Conservation (phyloP, 2,329 filamentous ascomycete species). For the Hypoxylon sp. region DNA sequence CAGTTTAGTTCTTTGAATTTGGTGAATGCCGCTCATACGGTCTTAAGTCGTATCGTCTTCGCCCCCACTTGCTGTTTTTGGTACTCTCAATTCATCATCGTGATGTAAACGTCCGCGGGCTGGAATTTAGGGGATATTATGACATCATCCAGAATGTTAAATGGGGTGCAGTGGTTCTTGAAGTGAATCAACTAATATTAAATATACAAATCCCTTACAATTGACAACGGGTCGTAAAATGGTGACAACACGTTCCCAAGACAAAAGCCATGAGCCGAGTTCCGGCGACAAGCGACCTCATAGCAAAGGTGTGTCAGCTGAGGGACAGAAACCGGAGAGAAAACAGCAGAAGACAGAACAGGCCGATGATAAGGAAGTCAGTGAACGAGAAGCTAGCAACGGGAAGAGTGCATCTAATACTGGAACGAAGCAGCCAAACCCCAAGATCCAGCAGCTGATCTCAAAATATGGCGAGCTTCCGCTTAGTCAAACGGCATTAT, state of each 20-base stretch:
- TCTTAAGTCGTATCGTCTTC: background rate
- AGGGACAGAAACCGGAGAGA: constrained; percentile 10
- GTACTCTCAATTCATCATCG: background rate
- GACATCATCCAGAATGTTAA: background rate
- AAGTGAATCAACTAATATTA: background rate
- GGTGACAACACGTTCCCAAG: constrained; percentile 37
- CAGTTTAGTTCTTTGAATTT: background rate
- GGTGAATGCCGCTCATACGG: no score
- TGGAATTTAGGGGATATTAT: background rate
- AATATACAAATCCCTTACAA: background rate
- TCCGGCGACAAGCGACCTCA: constrained; percentile 29
- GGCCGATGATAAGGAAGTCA: background rate
- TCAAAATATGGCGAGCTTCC: constrained; percentile 33
- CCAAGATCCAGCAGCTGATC: constrained; percentile 28
- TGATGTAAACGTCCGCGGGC: background rate
- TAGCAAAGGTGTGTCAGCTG: constrained; percentile 18
- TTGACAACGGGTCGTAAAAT: constrained; percentile 10
- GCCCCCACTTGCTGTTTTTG: background rate
- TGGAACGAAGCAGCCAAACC: background rate
- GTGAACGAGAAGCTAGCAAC: background rate
- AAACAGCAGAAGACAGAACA: constrained; percentile 22
- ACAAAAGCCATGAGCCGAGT: constrained; percentile 21
- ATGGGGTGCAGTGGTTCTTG: background rate
- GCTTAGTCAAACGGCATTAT: constrained; percentile 27
- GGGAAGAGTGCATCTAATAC: background rate